Evolutionary conservation across 2,329 filamentous ascomycete species (phyloP).

Genomic region (Trichophyton schoenleinii): DNA sequence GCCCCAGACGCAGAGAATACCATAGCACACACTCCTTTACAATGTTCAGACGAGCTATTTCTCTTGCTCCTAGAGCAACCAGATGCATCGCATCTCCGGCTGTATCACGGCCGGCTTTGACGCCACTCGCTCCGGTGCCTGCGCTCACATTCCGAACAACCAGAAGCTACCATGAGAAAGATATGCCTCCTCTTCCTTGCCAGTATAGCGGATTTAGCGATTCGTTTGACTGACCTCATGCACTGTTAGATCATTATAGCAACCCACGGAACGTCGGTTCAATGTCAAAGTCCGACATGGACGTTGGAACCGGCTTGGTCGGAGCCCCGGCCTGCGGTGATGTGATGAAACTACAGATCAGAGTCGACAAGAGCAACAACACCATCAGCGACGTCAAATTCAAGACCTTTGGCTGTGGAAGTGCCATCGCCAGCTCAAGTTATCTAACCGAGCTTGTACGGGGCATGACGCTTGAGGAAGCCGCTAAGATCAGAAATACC

Average conservation of each 20-base stretch:
- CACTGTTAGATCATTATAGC: conserved; percentile 70
- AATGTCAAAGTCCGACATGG: conserved; percentile 63
- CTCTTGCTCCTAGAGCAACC: conserved; percentile 41
- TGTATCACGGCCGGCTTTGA: conserved; percentile 35
- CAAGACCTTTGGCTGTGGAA: conserved; percentile 94
- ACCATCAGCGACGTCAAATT: conserved; percentile 92
- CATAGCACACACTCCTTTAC: not conserved
- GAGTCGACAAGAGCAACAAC: conserved; percentile 75
- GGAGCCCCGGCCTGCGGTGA: conserved; percentile 83
- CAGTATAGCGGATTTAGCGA: not conserved
- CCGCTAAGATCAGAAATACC: conserved; percentile 83
- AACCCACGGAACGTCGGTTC: conserved; percentile 66
- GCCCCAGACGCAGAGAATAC: not conserved
- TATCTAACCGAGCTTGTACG: conserved; percentile 91
- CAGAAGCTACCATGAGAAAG: conserved; percentile 54
- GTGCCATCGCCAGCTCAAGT: conserved; percentile 84
- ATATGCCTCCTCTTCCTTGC: conserved; percentile 27
- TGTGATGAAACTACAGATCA: conserved; percentile 89
- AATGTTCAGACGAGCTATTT: conserved; percentile 48
- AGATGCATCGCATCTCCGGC: conserved; percentile 39
- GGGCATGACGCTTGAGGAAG: conserved; percentile 93
- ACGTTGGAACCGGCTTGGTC: conserved; percentile 85
- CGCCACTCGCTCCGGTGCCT: conserved; percentile 24
- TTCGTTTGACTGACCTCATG: conserved; percentile 26
- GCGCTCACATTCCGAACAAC: conserved; percentile 27